Conservation (phyloP, 2,329 filamentous ascomycete genomes). For the Cladophialophora exuberans region DNA sequence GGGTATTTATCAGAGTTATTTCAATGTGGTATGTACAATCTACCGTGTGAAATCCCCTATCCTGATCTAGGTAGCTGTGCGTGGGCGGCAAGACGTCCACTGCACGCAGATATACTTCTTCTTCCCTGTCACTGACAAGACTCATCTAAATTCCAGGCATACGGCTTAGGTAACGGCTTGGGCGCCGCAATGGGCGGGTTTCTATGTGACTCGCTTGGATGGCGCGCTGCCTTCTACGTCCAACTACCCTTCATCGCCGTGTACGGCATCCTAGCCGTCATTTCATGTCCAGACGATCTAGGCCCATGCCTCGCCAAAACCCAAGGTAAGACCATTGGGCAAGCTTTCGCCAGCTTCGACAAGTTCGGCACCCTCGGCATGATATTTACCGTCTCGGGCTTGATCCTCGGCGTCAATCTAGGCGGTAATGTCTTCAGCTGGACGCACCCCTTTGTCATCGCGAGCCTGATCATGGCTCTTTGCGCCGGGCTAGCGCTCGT, state of each 20-base stretch:
- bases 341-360: conserved; percentile 62
- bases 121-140: not conserved
- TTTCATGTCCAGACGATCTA: conserved; percentile 50
- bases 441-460: conserved; percentile 62
- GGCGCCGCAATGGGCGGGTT: conserved; percentile 72
- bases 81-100: too few relatives aligned
- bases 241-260: conserved; percentile 59
- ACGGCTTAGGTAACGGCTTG: conserved; percentile 37
- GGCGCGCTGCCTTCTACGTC: conserved; percentile 72
- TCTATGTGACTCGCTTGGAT: conserved; percentile 71
- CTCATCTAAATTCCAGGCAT: conserved; percentile 7
- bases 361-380: conserved; percentile 58
- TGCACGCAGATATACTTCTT: too few relatives aligned
- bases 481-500: conserved; percentile 57
- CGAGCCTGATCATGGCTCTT: conserved; percentile 54
- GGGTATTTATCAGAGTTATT: conserved; percentile 73
- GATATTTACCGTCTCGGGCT: conserved; percentile 55
- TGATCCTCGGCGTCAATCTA: conserved; percentile 65
- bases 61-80: not conserved
- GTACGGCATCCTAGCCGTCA: conserved; percentile 50
- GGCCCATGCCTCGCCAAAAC: conserved; percentile 49
- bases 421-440: conserved; percentile 68
- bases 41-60: not conserved
- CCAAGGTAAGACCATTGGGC: conserved; percentile 48
- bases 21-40: conserved; percentile 39